Conservation (phyloP, 208 protist species). For the Leishmania tropica region DNA sequence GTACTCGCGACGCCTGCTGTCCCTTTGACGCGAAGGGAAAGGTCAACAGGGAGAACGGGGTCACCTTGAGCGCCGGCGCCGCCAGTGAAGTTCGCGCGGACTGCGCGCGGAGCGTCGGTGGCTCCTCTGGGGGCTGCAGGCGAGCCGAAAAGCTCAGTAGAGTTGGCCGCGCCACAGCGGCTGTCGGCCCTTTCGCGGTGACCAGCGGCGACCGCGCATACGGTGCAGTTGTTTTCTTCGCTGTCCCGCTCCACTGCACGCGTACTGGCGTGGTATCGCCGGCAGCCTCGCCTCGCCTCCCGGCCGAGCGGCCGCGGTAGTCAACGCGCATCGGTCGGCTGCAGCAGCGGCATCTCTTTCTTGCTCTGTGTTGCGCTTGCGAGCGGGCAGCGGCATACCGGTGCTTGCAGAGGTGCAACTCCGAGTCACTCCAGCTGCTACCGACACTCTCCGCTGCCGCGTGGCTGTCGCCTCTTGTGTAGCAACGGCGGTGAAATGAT, state of each 20-base stretch:
- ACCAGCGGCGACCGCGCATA: not conserved
- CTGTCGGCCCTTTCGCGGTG: not conserved
- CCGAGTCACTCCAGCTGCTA: not conserved
- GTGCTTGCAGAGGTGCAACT: not conserved
- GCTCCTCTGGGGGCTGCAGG: slow-evolving; percentile 42
- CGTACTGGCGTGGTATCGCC: not conserved
- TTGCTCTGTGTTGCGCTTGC: not conserved
- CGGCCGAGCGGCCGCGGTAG: not conserved
- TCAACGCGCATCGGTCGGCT: not conserved
- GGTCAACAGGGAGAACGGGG: slow-evolving; percentile 9
- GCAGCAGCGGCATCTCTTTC: slow-evolving; percentile 26
- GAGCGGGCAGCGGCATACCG: not conserved
- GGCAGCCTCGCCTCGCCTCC: not conserved
- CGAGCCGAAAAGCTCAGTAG: slow-evolving; percentile 18
- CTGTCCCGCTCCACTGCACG: not conserved
- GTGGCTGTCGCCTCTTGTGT: not conserved
- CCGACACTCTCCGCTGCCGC: not conserved
- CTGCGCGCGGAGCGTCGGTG: slow-evolving; percentile 14
- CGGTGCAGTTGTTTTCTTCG: not conserved
- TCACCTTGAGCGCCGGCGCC: no score
- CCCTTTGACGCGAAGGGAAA: not conserved
- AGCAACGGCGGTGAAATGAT: not conserved
- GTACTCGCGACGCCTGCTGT: slow-evolving; percentile 11
- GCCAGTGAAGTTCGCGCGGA: slow-evolving; percentile 3
- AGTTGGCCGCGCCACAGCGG: not conserved